These are phyloP conservation scores for Fusarium buharicum DNA, from an alignment of 2,329 filamentous ascomycete species.

Conservation along the genomic window DNA sequence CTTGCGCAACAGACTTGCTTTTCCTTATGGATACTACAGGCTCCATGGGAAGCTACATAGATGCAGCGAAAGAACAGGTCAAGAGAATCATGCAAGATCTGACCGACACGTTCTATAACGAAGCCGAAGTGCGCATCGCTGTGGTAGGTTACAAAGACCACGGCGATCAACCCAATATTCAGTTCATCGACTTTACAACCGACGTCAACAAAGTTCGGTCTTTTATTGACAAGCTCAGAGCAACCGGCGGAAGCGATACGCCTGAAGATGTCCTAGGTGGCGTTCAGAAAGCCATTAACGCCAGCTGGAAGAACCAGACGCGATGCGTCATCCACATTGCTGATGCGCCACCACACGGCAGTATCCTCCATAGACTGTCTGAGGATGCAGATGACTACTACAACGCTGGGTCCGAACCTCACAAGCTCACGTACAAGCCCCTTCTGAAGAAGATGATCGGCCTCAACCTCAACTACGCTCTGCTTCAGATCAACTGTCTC, in stretches of 20 bases:
- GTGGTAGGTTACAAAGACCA: constrained; percentile 54
- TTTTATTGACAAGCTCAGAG: constrained; percentile 12
- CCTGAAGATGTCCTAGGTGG: constrained; percentile 53
- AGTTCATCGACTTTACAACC: constrained; percentile 26
- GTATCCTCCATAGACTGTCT: background rate
- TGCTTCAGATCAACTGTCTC: constrained; percentile 7
- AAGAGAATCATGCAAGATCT: constrained; percentile 50
- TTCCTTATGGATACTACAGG: constrained; percentile 53
- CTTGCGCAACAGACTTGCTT: constrained; percentile 51
- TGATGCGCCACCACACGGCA: constrained; percentile 23
- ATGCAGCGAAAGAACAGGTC: constrained; percentile 50
- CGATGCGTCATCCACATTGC: constrained; percentile 39
- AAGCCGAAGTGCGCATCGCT: constrained; percentile 50
- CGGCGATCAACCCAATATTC: constrained; percentile 15
- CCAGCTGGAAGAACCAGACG: constrained; percentile 50
- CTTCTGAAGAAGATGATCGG: constrained; percentile 24
- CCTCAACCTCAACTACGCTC: constrained; percentile 24
- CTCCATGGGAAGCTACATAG: constrained; percentile 49
- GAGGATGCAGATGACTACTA: constrained; percentile 8
- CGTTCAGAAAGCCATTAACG: constrained; percentile 46
- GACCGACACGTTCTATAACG: constrained; percentile 46
- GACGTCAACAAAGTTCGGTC: background rate
- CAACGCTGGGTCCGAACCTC: constrained; percentile 8
- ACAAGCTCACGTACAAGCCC: constrained; percentile 11
- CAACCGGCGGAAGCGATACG: constrained; percentile 45